A percentile compares a stretch with the other conserved stretches of the same genome.
These are phyloP conservation scores for Lyophyllum semitale DNA, from an alignment of 768 basidiomycete genomes.

Conservation along the genomic window DNA sequence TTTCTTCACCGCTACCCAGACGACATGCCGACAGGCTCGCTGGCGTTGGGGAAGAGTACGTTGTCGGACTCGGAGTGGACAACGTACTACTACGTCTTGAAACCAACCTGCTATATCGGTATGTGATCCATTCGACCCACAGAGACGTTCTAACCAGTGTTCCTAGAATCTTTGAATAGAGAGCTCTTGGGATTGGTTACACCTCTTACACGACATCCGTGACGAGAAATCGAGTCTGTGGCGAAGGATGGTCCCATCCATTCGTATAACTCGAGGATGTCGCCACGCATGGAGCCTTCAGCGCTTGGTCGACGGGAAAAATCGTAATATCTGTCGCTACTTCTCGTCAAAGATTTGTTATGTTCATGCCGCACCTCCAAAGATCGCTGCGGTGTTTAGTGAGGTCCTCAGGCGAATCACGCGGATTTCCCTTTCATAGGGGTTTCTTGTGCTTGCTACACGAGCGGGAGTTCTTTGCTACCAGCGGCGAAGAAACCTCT, in stretches of 20 bases:
- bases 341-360: background rate
- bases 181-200: background rate
- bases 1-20: conserved; percentile 21
- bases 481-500: conserved; percentile 24
- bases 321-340: conserved; percentile 13
- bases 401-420: conserved; percentile 24
- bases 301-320: conserved; percentile 28
- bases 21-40: conserved; percentile 19
- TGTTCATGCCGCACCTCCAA: background rate
- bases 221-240: conserved; percentile 27
- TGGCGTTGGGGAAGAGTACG: conserved; percentile 28
- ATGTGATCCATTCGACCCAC: background rate
- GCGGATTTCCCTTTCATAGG: conserved; percentile 17
- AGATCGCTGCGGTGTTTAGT: conserved; percentile 28
- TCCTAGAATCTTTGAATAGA: conserved; percentile 16
- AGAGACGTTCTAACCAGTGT: background rate
- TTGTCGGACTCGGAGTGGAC: conserved; percentile 31
- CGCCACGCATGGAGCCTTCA: conserved; percentile 28
- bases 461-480: conserved; percentile 18
- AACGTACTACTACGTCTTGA: conserved; percentile 31
- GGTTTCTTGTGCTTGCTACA: conserved; percentile 17
- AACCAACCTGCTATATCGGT: conserved; percentile 43
- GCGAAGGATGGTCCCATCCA: conserved; percentile 28
- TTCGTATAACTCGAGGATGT: conserved; percentile 35
- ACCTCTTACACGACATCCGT: conserved; percentile 21